Conservation (phyloP, 768 basidiomycete genomes). For the Termitomyces sp. region DNA sequence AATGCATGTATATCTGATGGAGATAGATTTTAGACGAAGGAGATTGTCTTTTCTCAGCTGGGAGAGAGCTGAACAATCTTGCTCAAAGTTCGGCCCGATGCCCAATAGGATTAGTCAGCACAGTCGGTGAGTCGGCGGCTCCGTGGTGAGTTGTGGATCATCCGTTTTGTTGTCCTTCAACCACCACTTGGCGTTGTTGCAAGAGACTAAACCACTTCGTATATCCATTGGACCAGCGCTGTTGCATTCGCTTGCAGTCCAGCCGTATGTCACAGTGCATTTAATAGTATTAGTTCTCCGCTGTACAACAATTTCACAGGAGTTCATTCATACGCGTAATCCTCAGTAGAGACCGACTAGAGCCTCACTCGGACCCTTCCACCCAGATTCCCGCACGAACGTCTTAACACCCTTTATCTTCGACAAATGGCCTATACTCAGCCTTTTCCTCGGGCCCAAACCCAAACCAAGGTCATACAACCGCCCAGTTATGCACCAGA, state of each 20-base stretch:
- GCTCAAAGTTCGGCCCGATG: too few relatives aligned
- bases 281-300: slow-evolving; percentile 8
- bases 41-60: too few relatives aligned
- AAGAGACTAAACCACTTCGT: neutral
- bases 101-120: slow-evolving; percentile 3
- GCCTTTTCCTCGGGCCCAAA: slow-evolving; percentile 77
- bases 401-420: slow-evolving; percentile 24
- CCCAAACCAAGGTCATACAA: slow-evolving; percentile 50
- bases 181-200: slow-evolving; percentile 16
- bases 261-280: slow-evolving; percentile 20
- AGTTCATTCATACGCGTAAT: slow-evolving; percentile 2
- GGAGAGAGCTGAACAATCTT: too few relatives aligned
- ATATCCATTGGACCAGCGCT: slow-evolving; percentile 3
- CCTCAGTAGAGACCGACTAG: slow-evolving; percentile 1
- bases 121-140: neutral
- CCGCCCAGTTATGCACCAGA: slow-evolving; percentile 73
- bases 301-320: slow-evolving; percentile 20
- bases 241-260: slow-evolving; percentile 6
- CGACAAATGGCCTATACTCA: slow-evolving; percentile 66
- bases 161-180: slow-evolving; percentile 8
- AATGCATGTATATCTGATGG: too few relatives aligned
- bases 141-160: neutral
- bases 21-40: too few relatives aligned
- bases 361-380: neutral
- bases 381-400: slow-evolving; percentile 21